phyloP scores from a whole-genome alignment of 148 eudicot species.

The Dianthus caryophyllus region DNA sequence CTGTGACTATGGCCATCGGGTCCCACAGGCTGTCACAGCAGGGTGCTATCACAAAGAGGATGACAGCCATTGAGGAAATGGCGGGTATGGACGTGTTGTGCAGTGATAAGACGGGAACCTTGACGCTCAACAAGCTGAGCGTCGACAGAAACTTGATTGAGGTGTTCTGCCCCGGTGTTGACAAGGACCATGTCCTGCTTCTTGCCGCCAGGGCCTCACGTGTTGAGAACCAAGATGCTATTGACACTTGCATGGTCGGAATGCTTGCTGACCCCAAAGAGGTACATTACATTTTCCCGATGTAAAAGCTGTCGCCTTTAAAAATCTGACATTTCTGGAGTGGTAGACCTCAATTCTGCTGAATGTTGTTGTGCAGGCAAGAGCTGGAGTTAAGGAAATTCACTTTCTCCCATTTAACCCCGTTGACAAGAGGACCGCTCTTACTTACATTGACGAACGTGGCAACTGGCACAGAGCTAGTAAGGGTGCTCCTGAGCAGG shows the following conservation, averaged over 20 bases:
- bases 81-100: conserved; percentile 99
- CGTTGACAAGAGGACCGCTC: conserved; percentile 34
- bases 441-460: conserved; percentile 34
- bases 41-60: conserved; percentile 97
- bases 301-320: background rate
- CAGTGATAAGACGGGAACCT: conserved; percentile 96
- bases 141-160: conserved; percentile 87
- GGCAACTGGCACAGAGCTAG: conserved; percentile 42
- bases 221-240: conserved; percentile 93
- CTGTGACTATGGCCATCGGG: conserved; percentile 99
- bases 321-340: background rate
- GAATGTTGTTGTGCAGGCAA: conserved; percentile 28
- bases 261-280: conserved; percentile 97
- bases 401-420: conserved; percentile 43
- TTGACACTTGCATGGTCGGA: conserved; percentile 88
- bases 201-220: conserved; percentile 94
- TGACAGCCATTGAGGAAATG: conserved; percentile 99
- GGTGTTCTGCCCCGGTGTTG: conserved; percentile 75
- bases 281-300: conserved; percentile 35
- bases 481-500: conserved; percentile 51
- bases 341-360: conserved; percentile 12
- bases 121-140: conserved; percentile 85
- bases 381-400: conserved; percentile 40
- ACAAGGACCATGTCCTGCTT: conserved; percentile 71
- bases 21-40: conserved; percentile 93